Evolutionary conservation across 148 eudicot species (phyloP), one percentile per base, ranked within the genome.

Genomic region (Talinum fruticosum): DNA sequence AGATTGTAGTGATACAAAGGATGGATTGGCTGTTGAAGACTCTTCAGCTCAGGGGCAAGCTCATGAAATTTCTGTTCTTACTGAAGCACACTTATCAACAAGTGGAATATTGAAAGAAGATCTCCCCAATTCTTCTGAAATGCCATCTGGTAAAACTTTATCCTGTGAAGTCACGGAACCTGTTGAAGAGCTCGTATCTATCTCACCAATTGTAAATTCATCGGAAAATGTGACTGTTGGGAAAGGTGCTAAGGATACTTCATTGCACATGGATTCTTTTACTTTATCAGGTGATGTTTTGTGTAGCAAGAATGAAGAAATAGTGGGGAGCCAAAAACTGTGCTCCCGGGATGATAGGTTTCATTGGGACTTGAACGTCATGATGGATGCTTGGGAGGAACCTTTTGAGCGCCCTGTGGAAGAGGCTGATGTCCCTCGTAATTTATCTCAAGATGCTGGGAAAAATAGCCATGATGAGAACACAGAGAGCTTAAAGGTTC

Each of bases 301-400:
- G 51, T 79, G 78, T 37, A 78, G 47, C 69, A 79, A 72, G 49
- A 84, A 82, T 37, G 83, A 67, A 47, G 80, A 76, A 10, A 75
- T 28, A 51, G 81, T 32, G 49, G 82, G 70, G 34, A 69, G n/a
- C 33, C 78, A 77, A 23, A 70, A 79, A 19, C 62, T 45, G 38
- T 66, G 85, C 61, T 75, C 73, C 49, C 86, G 84, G 76, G 90
- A 84, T 74, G 81, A 72, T 12, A 82, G 93, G 83, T 75, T 84
- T 34, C 90, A 88, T 66, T 94, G 98, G 98, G 98, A 94, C 78
- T 83, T 94, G 54, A 94, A 94, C 79, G 89, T 89, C 26, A 86
- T 81, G 71, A 86, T 92, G 93, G 97, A 94, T 73, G 92, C 86
- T 6, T 94, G 98, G 97, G 97, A 83, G 69, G 79, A 86, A 32